phyloP scores from a whole-genome alignment of 1,284 basidiomycete species.

The Malassezia caprae region DNA sequence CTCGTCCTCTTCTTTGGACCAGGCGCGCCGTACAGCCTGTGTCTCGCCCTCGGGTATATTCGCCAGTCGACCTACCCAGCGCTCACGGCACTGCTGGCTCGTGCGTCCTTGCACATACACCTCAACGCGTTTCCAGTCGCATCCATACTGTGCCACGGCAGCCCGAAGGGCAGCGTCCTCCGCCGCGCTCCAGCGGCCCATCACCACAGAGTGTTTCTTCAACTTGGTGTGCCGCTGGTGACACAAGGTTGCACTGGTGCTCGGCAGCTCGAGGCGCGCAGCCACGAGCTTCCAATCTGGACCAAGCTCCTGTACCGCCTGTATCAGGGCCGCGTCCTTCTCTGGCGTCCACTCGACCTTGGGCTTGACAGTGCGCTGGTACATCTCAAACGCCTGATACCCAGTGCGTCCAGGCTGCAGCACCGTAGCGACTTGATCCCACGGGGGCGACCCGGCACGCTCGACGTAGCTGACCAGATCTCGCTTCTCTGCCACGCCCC shows the following conservation, averaged over 20 bases:
- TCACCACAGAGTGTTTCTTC: constrained; percentile 1
- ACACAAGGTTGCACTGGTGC: constrained; percentile 4
- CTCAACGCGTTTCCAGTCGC: constrained; percentile 19
- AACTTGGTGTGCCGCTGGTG: constrained; percentile 17
- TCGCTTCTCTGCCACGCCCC: constrained; percentile 9
- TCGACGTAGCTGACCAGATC: not conserved
- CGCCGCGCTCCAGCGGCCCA: constrained; percentile 14
- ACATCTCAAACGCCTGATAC: constrained; percentile 12
- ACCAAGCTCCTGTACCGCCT: constrained; percentile 2
- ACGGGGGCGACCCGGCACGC: not conserved
- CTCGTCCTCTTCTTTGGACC: constrained; percentile 15
- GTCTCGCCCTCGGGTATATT: constrained; percentile 17
- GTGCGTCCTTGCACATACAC: constrained; percentile 13
- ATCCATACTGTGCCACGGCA: constrained; percentile 14
- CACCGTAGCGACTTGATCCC: constrained; percentile 5
- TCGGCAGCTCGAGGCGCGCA: not conserved
- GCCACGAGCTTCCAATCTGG: constrained; percentile 17
- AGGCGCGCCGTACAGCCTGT: constrained; percentile 13
- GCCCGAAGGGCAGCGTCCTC: constrained; percentile 17
- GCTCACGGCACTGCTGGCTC: constrained; percentile 18
- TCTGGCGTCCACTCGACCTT: constrained; percentile 12
- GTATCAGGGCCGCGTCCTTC: constrained; percentile 6
- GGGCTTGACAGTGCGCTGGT: constrained; percentile 12
- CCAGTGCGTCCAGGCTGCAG: constrained; percentile 7
- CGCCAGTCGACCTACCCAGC: constrained; percentile 18